Evolutionary conservation across 306 rosid species (phyloP).

Genomic region (Lathyrus tuberosus): DNA sequence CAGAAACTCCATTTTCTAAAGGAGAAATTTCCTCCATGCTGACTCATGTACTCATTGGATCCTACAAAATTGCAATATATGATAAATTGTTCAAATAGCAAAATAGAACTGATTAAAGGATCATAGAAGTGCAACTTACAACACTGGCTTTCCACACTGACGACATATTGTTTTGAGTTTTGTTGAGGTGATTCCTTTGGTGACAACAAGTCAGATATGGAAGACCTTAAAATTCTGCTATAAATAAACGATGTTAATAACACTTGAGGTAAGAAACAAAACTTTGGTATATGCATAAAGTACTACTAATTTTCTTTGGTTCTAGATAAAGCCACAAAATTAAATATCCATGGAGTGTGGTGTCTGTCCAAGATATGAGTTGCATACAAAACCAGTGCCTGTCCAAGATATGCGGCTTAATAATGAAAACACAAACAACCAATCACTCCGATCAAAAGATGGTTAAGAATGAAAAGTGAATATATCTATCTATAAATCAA

Average conservation of each 20-base stretch:
- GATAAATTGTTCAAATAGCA: constrained; percentile 18
- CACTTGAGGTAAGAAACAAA: too few species aligned
- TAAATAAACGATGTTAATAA: constrained; percentile 34
- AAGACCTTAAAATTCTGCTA: constrained; percentile 68
- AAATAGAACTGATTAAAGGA: constrained; percentile 23
- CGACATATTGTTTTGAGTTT: constrained; percentile 39
- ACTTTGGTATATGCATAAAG: constrained; percentile 12
- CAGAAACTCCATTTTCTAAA: constrained; percentile 47
- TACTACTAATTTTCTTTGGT: constrained; percentile 47
- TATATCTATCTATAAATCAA: too few species aligned
- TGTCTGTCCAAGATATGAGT: constrained; percentile 63
- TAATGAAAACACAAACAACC: constrained; percentile 9
- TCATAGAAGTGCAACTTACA: constrained; percentile 51
- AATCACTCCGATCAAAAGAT: too few species aligned
- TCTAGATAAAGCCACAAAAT: constrained; percentile 71
- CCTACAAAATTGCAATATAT: constrained; percentile 48
- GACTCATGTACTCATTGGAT: constrained; percentile 42
- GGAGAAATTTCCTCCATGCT: constrained; percentile 52
- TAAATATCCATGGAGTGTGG: constrained; percentile 64
- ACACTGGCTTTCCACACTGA: constrained; percentile 49
- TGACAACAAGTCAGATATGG: constrained; percentile 60
- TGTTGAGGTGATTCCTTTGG: constrained; percentile 49
- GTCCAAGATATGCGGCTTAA: too few species aligned
- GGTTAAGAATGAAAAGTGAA: too few species aligned
- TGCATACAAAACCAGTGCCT: too few species aligned